Conservation (phyloP, 441 rosid genomes). For the Biscutella auriculata region DNA sequence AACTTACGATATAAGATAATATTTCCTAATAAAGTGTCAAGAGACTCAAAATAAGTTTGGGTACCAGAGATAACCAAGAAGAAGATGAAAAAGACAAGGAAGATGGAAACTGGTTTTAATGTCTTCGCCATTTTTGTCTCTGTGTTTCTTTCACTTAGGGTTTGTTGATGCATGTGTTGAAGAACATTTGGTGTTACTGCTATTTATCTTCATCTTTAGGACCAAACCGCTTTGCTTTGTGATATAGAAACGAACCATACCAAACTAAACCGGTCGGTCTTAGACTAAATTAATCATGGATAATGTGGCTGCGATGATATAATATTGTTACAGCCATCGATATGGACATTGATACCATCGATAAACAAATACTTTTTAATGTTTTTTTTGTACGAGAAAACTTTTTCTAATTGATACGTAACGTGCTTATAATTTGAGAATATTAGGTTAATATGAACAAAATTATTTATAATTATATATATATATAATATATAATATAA, state of each 20-base stretch:
- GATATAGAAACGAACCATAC: not conserved
- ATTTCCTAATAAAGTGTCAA: too few species aligned
- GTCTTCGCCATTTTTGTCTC: slow-evolving; percentile 3
- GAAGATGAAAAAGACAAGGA: not conserved
- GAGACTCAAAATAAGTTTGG: not conserved
- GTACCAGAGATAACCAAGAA: slow-evolving; percentile 14
- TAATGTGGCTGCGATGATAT: too few species aligned
- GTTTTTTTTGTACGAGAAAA: too few species aligned
- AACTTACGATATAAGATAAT: too few species aligned
- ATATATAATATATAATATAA: too few species aligned
- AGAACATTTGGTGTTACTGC: not conserved
- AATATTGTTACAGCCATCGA: too few species aligned
- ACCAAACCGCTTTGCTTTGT: not conserved
- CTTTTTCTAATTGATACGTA: too few species aligned
- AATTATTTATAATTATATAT: too few species aligned
- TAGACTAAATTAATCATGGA: not conserved
- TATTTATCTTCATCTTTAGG: not conserved
- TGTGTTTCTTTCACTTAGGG: not conserved
- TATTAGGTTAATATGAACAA: too few species aligned
- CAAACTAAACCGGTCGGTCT: not conserved
- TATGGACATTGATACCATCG: too few species aligned
- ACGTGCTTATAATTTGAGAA: too few species aligned
- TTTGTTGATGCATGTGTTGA: not conserved
- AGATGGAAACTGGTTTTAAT: not conserved
- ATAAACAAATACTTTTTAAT: too few species aligned